Evolutionary conservation across 306 rosid genomes (phyloP).

Genomic region (Erythrophleum fordii): DNA sequence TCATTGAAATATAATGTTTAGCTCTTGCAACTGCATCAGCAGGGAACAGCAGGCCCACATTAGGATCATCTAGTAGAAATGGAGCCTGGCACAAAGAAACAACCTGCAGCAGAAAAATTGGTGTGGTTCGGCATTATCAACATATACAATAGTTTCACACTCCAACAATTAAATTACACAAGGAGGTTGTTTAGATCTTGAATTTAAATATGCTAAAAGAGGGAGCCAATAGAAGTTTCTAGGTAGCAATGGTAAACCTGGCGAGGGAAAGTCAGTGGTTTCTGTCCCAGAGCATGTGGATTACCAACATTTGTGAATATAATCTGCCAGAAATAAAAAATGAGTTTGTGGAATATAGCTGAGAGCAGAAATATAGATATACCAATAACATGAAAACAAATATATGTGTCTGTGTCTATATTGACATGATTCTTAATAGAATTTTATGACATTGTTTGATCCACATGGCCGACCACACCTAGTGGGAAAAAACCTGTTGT

Average conservation of each 20-base stretch:
- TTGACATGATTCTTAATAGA: too few species aligned
- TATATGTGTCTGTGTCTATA: too few species aligned
- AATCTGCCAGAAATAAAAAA: conserved; percentile 59
- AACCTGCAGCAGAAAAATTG: conserved; percentile 60
- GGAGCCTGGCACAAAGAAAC: conserved; percentile 99
- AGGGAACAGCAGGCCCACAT: conserved; percentile 89
- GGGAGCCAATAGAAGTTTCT: conserved; percentile 2
- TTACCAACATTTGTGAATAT: conserved; percentile 97
- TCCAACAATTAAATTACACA: conserved; percentile 19
- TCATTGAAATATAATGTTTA: conserved; percentile 75
- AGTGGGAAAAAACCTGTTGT: too few species aligned
- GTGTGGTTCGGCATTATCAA: conserved; percentile 38
- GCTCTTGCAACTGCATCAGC: conserved; percentile 98
- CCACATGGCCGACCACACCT: too few species aligned
- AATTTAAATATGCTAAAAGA: conserved; percentile 12
- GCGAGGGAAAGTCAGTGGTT: conserved; percentile 94
- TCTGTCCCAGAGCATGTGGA: conserved; percentile 99
- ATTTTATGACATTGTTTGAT: too few species aligned
- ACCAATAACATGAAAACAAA: neutral
- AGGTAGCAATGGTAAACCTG: conserved; percentile 63
- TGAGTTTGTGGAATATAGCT: conserved; percentile 26
- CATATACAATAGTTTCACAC: neutral
- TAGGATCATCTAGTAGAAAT: conserved; percentile 90
- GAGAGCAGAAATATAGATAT: neutral
- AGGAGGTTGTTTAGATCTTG: conserved; percentile 9